These are phyloP conservation scores for Teratosphaeria pseudoeucalypti DNA, from an alignment of 2,329 filamentous ascomycete genomes.

Conservation along the genomic window DNA sequence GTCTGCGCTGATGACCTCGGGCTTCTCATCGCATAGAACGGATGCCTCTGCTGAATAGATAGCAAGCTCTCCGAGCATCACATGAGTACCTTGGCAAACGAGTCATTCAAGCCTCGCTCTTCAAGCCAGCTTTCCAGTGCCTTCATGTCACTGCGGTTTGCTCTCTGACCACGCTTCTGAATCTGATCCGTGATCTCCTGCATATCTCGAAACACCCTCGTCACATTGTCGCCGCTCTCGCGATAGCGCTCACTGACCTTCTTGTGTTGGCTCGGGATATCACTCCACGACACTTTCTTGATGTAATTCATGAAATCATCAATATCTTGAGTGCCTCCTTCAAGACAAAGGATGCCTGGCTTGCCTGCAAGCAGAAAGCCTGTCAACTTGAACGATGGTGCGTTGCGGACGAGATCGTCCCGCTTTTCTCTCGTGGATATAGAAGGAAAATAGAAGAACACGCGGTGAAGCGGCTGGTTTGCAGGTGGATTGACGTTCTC, in stretches of 20 bases:
- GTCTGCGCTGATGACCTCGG: background rate
- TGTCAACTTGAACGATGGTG: background rate
- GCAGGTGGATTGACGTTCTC: background rate
- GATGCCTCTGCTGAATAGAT: background rate
- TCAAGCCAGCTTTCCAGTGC: background rate
- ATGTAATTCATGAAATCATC: background rate
- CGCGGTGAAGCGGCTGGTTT: background rate
- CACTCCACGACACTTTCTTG: background rate
- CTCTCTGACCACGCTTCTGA: background rate
- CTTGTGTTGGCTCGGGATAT: background rate
- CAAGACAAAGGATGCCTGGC: background rate
- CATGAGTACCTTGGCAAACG: background rate
- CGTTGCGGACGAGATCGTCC: background rate
- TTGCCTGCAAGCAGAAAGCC: background rate
- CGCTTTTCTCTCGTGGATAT: background rate
- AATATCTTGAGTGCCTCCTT: background rate
- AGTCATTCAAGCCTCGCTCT: background rate
- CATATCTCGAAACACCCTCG: background rate
- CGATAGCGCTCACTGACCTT: background rate
- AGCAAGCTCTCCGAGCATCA: background rate
- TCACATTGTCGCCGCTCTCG: background rate
- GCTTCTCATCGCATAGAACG: background rate
- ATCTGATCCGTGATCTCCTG: background rate
- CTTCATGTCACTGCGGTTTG: background rate
- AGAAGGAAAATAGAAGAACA: background rate